A percentile compares a stretch with the other conserved stretches of the same genome.
phyloP scores from a whole-genome alignment of 2,329 filamentous ascomycete species.

The Metarhizium anisopliae region DNA sequence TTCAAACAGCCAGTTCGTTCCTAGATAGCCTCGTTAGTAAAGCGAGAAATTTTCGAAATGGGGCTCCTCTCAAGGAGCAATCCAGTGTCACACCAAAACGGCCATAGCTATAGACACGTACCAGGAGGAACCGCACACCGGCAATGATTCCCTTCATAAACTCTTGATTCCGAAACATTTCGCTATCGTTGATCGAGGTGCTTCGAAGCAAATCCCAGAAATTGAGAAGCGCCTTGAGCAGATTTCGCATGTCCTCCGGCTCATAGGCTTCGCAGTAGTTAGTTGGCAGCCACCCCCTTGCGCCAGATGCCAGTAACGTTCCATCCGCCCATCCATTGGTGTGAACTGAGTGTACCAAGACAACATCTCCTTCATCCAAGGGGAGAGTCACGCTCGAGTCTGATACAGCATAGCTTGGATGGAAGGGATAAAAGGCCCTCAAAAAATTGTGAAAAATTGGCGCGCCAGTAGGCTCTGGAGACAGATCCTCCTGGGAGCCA shows the following conservation, averaged over 20 bases:
- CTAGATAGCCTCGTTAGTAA: slow-evolving; percentile 32
- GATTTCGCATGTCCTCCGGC: slow-evolving; percentile 72
- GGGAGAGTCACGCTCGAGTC: slow-evolving; percentile 83
- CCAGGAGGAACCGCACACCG: slow-evolving; percentile 80
- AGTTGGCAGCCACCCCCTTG: slow-evolving; percentile 89
- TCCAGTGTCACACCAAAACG: neutral
- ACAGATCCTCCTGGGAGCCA: slow-evolving; percentile 52
- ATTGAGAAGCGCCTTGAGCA: slow-evolving; percentile 78
- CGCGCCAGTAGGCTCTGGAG: slow-evolving; percentile 33
- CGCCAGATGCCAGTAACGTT: slow-evolving; percentile 75
- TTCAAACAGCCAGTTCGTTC: slow-evolving; percentile 84
- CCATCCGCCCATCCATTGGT: slow-evolving; percentile 98
- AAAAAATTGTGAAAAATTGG: slow-evolving; percentile 89
- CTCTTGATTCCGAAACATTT: slow-evolving; percentile 82
- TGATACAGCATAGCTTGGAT: slow-evolving; percentile 66
- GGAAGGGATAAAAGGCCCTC: slow-evolving; percentile 87
- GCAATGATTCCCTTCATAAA: slow-evolving; percentile 92
- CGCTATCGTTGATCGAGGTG: slow-evolving; percentile 63
- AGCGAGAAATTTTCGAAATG: neutral
- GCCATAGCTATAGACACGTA: slow-evolving; percentile 36
- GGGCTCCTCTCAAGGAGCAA: neutral
- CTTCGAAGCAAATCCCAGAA: slow-evolving; percentile 87
- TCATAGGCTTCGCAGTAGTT: slow-evolving; percentile 98
- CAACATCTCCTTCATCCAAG: slow-evolving; percentile 81
- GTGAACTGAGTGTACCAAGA: slow-evolving; percentile 92